Base-by-base conservation (phyloP, 805 yeast genomes). In the Ogataea philodendri region DNA sequence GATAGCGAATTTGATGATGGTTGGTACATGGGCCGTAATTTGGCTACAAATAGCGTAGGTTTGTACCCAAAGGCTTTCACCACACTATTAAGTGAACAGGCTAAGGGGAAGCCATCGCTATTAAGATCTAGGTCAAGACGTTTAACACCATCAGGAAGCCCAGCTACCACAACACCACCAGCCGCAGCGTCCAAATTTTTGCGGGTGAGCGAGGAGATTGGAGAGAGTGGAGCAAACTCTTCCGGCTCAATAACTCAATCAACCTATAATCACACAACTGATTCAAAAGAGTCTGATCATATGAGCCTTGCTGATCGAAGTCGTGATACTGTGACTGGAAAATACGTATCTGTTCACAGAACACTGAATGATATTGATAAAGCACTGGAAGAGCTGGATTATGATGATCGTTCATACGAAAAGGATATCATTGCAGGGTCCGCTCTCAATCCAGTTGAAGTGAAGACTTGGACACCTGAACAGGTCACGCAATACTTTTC, bases 1-100 rank as follows among this genome's bases (percentile, higher is more conserved):
- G 98, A 93, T 62, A 75, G 81, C 44, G 96, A 86, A 54, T 93
- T 84, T 60, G 84, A 85, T 51, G 97, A 93, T 60, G 97, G 97
- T 11, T 93, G 99, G 99, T 93, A 82, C 55, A 83, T 85, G 72
- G 96, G 96, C 3, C 79, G 77, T 41, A 89, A 89, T 49, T 55
- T 86, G 32, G 54, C 74, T 32, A 79, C 90, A 0, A 74, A 76
- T 35, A 72, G 75, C 35, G 90, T 86, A 9, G 98, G 98, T 0
- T 65, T 90, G 26, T 93, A 88, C 54, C 98, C 98, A 9, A 84
- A 84, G 47, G 78, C 87, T 3, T 90, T 90, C 59, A 89, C 97
- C 2, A 81, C 40, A 2, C 21, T 39, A 9, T 17, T 26, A 14
- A 41, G 39, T 25, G 45, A 43, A 9, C 37, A 39, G 5, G 22